These are phyloP conservation scores for Grosmannia huntii DNA, from an alignment of 2,329 filamentous ascomycete species.

Conservation along the genomic window DNA sequence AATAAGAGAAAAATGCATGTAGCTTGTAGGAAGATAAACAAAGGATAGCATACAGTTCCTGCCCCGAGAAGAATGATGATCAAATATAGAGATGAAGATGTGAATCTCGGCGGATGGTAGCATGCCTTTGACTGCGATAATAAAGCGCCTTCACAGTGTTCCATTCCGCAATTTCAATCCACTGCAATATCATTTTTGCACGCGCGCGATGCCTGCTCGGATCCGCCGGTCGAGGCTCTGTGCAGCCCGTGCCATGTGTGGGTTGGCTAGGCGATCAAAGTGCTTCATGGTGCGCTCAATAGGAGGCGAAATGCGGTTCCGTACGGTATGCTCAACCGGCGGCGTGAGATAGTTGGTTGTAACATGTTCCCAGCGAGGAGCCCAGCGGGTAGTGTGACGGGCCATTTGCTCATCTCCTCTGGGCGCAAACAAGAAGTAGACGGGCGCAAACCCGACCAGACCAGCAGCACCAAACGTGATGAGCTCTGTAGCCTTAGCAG, in stretches of 20 bases:
- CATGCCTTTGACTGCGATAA: background rate
- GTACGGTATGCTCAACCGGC: constrained; percentile 29
- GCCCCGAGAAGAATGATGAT: no score
- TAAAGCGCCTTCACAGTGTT: background rate
- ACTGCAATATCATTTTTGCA: background rate
- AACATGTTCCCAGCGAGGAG: constrained; percentile 46
- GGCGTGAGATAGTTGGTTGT: constrained; percentile 41
- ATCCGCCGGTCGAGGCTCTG: constrained; percentile 35
- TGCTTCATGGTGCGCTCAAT: constrained; percentile 30
- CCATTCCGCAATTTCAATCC: background rate
- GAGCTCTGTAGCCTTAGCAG: constrained; percentile 33
- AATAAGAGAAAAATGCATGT: no score
- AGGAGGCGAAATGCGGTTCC: constrained; percentile 32
- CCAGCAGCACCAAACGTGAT: constrained; percentile 41
- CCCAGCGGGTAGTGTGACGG: constrained; percentile 43
- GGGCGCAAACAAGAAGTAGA: constrained; percentile 41
- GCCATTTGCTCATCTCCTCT: constrained; percentile 42
- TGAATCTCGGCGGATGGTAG: background rate
- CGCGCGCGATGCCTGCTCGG: constrained; percentile 29
- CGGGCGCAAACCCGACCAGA: constrained; percentile 38
- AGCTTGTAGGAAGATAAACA: no score
- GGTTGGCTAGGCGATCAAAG: constrained; percentile 32
- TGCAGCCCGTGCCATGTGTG: constrained; percentile 32
- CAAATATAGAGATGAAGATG: no score
- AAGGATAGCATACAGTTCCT: no score